Conservation (phyloP, 2,329 filamentous ascomycete species). For the Chrysoporthe puriensis region DNA sequence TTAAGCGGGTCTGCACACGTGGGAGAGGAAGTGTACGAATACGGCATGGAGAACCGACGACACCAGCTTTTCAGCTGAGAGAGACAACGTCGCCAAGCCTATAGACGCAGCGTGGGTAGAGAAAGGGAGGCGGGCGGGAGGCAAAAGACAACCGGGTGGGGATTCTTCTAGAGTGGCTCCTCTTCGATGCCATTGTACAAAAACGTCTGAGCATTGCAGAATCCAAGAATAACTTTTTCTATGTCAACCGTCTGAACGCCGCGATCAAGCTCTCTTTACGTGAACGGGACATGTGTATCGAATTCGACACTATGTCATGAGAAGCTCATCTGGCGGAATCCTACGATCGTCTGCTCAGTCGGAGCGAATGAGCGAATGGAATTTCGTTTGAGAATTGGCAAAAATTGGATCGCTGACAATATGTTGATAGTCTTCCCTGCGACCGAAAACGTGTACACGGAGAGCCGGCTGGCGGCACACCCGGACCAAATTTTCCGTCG, state of each 20-base stretch:
- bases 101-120: slow-evolving; percentile 24
- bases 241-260: slow-evolving; percentile 25
- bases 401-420: neutral
- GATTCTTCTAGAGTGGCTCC: slow-evolving; percentile 31
- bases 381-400: neutral
- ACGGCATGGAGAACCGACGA: slow-evolving; percentile 13
- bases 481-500: neutral
- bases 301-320: neutral
- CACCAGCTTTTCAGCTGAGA: slow-evolving; percentile 1
- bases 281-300: neutral
- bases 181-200: slow-evolving; percentile 33
- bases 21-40: slow-evolving; percentile 24
- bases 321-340: neutral
- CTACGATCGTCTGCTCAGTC: neutral
- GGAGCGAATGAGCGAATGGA: neutral
- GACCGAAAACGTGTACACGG: neutral
- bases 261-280: neutral
- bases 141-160: slow-evolving; percentile 19
- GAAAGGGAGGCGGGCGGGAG: slow-evolving; percentile 2
- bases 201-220: slow-evolving; percentile 31
- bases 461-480: neutral
- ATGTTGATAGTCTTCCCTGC: neutral
- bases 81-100: slow-evolving; percentile 17
- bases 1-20: slow-evolving; percentile 55
- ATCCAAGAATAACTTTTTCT: slow-evolving; percentile 25